Evolutionary conservation across 2,329 filamentous ascomycete genomes (phyloP), one percentile per base, ranked within the genome.

Genomic region (Chaetomium sp.): DNA sequence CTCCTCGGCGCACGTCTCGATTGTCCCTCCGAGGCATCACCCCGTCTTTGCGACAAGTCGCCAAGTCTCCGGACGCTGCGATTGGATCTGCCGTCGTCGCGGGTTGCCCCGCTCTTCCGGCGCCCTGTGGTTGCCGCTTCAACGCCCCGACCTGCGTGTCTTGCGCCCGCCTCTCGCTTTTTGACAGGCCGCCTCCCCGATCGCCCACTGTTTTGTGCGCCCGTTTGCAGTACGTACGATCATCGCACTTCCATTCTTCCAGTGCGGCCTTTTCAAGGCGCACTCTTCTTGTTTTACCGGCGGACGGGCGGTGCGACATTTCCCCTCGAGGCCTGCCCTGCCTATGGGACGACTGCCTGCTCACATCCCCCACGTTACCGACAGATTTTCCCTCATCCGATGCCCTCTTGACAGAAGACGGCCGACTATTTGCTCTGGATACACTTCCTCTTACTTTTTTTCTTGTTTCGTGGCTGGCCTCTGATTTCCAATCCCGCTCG

Each of bases 201-300:
- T 58, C 56, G 50, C 62, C 62, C 64, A 66, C 70, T 70, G 67
- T 70, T 71, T 69, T 67, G 60, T 68, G 68, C 67, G 53, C 60
- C 65, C 42, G 29, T 61, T 61, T 63, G 31, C 57, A 59, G 60
- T 67, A 65, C 57, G 68, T 70, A 68, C 59, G 21, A 60, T 62
- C 64, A 60, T 57, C 60, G 57, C 53, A 53, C 45, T 31, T 47
- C 45, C 50, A 60, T 62, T 60, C 35, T 66, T 35, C 63, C 55
- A 60, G 63, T 57, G 66, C 63, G 61, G 67, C 64, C 61, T 16
- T 66, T 57, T 42, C 56, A 45, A 62, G 57, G 45, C 60, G 65
- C 31, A 57, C 47, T 62, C 27, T 63, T 21, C 62, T 56, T 21
- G 47, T 60, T 59, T 60, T 57, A 33, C 56, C 33, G 23, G 56